Conservation (phyloP, 179 eudicot species). For the Pouteria campechiana region DNA sequence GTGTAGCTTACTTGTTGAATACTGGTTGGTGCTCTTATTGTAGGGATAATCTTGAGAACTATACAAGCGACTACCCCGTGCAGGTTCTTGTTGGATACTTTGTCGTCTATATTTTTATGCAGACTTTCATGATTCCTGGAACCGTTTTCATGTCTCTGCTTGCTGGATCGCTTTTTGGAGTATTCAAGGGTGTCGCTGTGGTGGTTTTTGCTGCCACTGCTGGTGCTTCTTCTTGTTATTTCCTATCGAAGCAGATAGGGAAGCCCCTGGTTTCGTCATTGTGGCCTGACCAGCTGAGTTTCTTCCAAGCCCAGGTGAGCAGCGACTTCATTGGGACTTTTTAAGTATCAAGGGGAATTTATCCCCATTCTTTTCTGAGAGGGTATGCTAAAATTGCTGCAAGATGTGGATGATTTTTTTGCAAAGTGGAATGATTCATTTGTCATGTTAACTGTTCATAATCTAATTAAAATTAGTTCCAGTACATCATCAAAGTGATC, state of each 20-base stretch:
- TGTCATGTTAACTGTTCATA: too few relatives aligned
- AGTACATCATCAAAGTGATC: too few relatives aligned
- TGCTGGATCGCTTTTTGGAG: constrained; percentile 89
- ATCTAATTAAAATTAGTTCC: too few relatives aligned
- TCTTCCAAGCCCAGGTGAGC: constrained; percentile 81
- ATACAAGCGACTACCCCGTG: constrained; percentile 87
- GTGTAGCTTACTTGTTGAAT: constrained; percentile 2
- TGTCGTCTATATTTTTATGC: constrained; percentile 90
- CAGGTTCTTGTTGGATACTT: constrained; percentile 88
- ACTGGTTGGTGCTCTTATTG: constrained; percentile 6
- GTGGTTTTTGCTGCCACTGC: constrained; percentile 83
- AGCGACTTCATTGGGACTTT: too few relatives aligned
- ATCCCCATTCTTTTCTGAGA: too few relatives aligned
- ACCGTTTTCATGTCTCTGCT: constrained; percentile 95
- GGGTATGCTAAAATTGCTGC: too few relatives aligned
- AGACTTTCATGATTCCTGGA: constrained; percentile 99
- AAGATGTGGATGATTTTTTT: too few relatives aligned
- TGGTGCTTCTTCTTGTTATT: constrained; percentile 91
- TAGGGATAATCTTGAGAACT: constrained; percentile 88
- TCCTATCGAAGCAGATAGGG: constrained; percentile 75
- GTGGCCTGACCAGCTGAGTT: constrained; percentile 74
- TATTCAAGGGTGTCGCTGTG: constrained; percentile 66
- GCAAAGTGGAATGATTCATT: too few relatives aligned
- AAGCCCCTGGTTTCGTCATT: constrained; percentile 64
- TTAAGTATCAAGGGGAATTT: too few relatives aligned